phyloP scores from a whole-genome alignment of 1,284 basidiomycete genomes.

The Vanrija sp. region DNA sequence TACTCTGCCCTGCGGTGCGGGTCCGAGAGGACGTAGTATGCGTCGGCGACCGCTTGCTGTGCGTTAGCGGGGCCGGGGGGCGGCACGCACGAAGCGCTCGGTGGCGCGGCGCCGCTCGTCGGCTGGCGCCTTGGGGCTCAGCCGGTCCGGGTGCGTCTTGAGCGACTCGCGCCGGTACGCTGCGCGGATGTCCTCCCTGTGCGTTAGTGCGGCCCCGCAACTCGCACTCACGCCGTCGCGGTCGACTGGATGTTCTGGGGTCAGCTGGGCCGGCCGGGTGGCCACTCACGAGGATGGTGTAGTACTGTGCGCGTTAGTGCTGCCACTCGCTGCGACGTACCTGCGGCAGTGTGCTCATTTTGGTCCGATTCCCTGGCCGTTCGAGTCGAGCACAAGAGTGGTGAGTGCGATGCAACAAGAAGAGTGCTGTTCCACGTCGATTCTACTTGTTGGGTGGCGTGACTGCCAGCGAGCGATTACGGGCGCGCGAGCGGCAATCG shows the following conservation, averaged over 20 bases:
- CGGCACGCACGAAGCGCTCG: constrained; percentile 62
- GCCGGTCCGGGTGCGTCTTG: constrained; percentile 84
- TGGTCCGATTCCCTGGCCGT: too few relatives aligned
- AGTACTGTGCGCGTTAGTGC: constrained; percentile 29
- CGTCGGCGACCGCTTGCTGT: constrained; percentile 79
- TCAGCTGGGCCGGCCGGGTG: neutral
- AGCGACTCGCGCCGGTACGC: constrained; percentile 48
- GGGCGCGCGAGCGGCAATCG: too few relatives aligned
- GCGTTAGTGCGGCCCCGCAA: neutral
- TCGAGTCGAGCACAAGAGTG: too few relatives aligned
- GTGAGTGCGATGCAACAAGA: too few relatives aligned
- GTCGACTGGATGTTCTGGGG: constrained; percentile 33
- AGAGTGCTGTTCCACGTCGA: too few relatives aligned
- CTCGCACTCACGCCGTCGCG: constrained; percentile 37
- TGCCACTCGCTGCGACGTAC: neutral
- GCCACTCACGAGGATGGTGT: constrained; percentile 39
- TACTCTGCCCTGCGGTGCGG: constrained; percentile 72
- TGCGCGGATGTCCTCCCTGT: constrained; percentile 44
- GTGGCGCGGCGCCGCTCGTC: constrained; percentile 70
- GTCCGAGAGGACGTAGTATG: constrained; percentile 92
- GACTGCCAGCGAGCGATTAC: too few relatives aligned
- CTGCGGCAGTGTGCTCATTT: constrained; percentile 17
- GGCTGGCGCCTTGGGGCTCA: constrained; percentile 64
- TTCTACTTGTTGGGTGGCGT: too few relatives aligned
- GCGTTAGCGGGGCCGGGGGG: constrained; percentile 21